These are phyloP conservation scores for Alloteropsis angusta DNA, from an alignment of 202 grass and related monocot species.

Conservation along the genomic window DNA sequence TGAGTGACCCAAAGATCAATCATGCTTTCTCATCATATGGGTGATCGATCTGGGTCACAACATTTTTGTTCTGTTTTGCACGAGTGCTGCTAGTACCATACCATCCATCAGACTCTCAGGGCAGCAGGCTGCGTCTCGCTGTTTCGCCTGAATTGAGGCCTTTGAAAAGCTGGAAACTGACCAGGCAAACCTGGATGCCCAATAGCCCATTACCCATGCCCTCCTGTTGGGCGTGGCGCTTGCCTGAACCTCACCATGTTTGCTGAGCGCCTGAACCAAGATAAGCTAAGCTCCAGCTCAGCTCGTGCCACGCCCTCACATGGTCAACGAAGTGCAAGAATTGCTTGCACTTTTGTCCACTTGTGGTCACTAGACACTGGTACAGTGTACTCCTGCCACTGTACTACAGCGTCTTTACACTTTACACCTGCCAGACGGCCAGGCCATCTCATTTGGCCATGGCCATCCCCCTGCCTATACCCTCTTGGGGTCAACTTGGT, in stretches of 20 bases:
- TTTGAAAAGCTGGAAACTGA: background rate
- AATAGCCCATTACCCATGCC: background rate
- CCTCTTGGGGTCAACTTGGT: conserved; percentile 32
- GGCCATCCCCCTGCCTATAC: background rate
- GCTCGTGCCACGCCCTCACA: conserved; percentile 4
- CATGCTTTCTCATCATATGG: background rate
- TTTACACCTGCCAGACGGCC: background rate
- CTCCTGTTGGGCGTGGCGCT: background rate
- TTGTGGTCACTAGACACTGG: background rate
- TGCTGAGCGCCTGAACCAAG: conserved; percentile 3
- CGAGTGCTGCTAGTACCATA: background rate
- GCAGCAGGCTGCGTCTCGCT: background rate
- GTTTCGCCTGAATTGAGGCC: background rate
- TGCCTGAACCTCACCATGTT: background rate
- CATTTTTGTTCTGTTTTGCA: background rate
- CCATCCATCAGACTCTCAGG: too few species aligned
- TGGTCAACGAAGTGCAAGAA: conserved; percentile 1
- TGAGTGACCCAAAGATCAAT: background rate
- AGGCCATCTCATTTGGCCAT: background rate
- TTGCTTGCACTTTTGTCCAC: conserved; percentile 5
- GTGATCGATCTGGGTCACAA: conserved; percentile 1
- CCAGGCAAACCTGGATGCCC: background rate
- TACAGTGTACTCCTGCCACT: background rate
- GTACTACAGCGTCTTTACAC: background rate
- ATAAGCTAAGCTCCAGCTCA: background rate